Percentiles rank a stretch among this genome's conserved stretches.
Evolutionary conservation across 805 yeast species (phyloP).

Genomic region (Priceomyces haplophilus): DNA sequence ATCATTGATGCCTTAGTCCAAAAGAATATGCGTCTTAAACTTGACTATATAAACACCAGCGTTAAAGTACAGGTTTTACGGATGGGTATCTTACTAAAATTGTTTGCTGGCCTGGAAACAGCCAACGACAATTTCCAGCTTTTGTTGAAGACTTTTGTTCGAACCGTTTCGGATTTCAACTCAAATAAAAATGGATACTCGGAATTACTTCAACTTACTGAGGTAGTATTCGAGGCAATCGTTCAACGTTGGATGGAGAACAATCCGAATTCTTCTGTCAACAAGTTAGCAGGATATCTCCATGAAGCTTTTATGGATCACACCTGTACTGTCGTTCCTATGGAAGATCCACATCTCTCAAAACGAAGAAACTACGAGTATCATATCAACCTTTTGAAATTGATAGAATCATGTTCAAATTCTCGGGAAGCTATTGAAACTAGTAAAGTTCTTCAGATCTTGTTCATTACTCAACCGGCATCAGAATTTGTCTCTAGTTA

Average conservation of each 20-base stretch:
- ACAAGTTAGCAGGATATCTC: background rate
- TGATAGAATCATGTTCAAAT: conserved; percentile 4
- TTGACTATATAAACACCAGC: conserved; percentile 19
- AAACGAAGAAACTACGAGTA: conserved; percentile 18
- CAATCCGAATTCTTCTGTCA: background rate
- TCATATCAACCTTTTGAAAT: conserved; percentile 16
- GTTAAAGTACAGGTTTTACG: conserved; percentile 14
- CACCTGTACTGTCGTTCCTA: background rate
- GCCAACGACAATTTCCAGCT: background rate
- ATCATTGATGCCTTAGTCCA: background rate
- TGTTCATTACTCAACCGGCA: background rate
- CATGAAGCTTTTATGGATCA: background rate
- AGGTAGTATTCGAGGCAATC: conserved; percentile 14
- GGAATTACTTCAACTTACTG: conserved; percentile 14
- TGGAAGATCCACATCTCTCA: background rate
- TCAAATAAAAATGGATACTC: conserved; percentile 7
- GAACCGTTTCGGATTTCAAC: background rate
- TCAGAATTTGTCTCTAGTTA: background rate
- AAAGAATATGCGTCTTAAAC: conserved; percentile 15
- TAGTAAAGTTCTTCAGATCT: background rate
- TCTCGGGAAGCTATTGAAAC: background rate
- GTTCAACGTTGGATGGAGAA: conserved; percentile 1
- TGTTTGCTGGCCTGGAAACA: conserved; percentile 1
- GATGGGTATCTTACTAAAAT: conserved; percentile 17
- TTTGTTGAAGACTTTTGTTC: conserved; percentile 5